Evolutionary conservation across 179 eudicot genomes (phyloP).

Genomic region (Pouteria campechiana): DNA sequence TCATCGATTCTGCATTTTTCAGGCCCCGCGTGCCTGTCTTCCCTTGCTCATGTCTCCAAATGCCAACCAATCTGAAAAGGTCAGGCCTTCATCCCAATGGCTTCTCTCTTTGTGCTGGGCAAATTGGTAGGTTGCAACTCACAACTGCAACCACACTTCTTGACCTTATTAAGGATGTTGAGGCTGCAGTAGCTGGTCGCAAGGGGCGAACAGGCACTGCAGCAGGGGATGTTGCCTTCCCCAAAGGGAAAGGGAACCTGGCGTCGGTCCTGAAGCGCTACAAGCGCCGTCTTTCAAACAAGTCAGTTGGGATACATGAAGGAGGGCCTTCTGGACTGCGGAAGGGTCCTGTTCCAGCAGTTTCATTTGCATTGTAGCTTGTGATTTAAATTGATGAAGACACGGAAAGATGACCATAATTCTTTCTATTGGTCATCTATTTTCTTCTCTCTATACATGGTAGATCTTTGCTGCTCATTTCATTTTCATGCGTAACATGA

Average conservation of each 20-base stretch:
- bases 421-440: too few relatives aligned
- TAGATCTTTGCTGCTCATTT: too few relatives aligned
- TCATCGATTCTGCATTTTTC: constrained; percentile 65
- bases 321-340: constrained; percentile 22
- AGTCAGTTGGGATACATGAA: constrained; percentile 30
- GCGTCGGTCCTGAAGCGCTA: constrained; percentile 90
- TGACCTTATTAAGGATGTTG: constrained; percentile 79
- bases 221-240: constrained; percentile 97
- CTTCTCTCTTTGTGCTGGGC: constrained; percentile 59
- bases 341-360: constrained; percentile 18
- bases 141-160: constrained; percentile 61
- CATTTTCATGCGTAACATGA: too few relatives aligned
- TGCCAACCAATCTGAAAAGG: too few relatives aligned
- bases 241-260: constrained; percentile 88
- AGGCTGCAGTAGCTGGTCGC: constrained; percentile 65
- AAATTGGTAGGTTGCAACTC: constrained; percentile 50
- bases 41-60: constrained; percentile 85
- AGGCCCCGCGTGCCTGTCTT: constrained; percentile 53
- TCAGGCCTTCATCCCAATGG: constrained; percentile 49
- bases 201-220: constrained; percentile 94
- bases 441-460: too few relatives aligned
- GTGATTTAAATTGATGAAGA: too few relatives aligned
- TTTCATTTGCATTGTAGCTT: too few relatives aligned
- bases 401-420: too few relatives aligned
- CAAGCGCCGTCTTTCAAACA: constrained; percentile 72